phyloP scores from a whole-genome alignment of 371 early-diverging fungal genomes.

The Rhizoclosmatium hyalinum region DNA sequence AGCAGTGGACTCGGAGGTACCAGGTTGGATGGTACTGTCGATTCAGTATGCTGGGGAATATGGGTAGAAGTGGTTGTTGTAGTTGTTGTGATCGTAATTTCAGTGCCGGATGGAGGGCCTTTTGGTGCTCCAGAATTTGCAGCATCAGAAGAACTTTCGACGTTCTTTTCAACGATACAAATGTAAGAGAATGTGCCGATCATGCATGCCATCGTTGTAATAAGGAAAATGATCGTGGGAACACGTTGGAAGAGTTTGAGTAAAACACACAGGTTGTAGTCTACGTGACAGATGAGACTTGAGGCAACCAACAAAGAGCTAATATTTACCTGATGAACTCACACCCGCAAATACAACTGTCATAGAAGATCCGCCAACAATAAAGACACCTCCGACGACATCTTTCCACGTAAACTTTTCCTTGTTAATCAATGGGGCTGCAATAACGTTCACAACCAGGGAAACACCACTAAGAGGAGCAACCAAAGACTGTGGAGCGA shows the following conservation, averaged over 20 bases:
- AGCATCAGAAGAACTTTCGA: constrained; percentile 44
- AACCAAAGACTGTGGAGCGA: constrained; percentile 86
- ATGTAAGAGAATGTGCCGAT: constrained; percentile 60
- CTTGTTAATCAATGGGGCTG: constrained; percentile 84
- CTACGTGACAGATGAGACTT: constrained; percentile 33
- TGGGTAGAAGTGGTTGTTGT: neutral
- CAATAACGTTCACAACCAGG: constrained; percentile 81
- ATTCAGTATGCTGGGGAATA: neutral
- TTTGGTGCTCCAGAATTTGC: neutral
- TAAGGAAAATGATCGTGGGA: constrained; percentile 74
- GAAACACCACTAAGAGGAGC: constrained; percentile 84
- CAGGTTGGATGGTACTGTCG: neutral
- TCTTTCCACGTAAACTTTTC: constrained; percentile 77
- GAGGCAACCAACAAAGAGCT: neutral
- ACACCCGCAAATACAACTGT: constrained; percentile 76
- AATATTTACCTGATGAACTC: constrained; percentile 29
- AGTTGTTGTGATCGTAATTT: constrained; percentile 7
- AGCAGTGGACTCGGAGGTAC: neutral
- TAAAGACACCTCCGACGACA: constrained; percentile 75
- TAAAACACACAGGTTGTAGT: constrained; percentile 78
- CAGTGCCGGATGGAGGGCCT: neutral
- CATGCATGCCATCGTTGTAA: constrained; percentile 64
- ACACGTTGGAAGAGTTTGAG: constrained; percentile 73
- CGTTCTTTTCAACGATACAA: constrained; percentile 71
- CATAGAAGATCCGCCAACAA: constrained; percentile 79